A percentile compares a stretch with the other conserved stretches of the same genome.
phyloP scores from a whole-genome alignment of 169 alveolate species.

The Cystoisospora suis region DNA sequence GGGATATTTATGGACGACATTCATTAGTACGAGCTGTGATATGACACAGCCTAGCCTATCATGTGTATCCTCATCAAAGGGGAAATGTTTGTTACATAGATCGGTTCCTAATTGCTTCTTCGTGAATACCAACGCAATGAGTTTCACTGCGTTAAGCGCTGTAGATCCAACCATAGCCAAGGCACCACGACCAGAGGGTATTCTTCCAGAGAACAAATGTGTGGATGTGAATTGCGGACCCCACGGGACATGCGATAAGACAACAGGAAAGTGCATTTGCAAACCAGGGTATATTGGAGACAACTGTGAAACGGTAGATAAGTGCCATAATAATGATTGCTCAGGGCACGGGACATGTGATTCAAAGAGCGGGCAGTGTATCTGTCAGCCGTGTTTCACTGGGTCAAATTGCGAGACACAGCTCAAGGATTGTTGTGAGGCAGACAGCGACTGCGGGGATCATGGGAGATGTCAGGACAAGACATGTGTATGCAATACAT shows the following conservation, averaged over 20 bases:
- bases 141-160: conserved; percentile 62
- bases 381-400: conserved; percentile 38
- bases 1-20: conserved; percentile 59
- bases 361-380: conserved; percentile 36
- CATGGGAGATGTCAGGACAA: conserved; percentile 49
- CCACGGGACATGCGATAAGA: conserved; percentile 44
- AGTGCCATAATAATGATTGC: neutral
- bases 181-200: conserved; percentile 41
- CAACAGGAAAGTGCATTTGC: conserved; percentile 52
- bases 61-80: neutral
- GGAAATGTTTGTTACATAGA: conserved; percentile 40
- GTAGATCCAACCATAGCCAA: conserved; percentile 56
- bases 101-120: conserved; percentile 51
- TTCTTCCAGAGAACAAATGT: conserved; percentile 36
- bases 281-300: conserved; percentile 47
- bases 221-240: conserved; percentile 41
- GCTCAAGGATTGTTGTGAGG: conserved; percentile 45
- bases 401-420: conserved; percentile 38
- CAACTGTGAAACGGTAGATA: neutral
- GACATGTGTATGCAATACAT: conserved; percentile 40
- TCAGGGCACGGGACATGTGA: conserved; percentile 23
- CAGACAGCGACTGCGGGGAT: conserved; percentile 53
- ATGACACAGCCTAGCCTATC: neutral
- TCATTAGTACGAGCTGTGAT: conserved; percentile 10
- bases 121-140: neutral